phyloP scores from a whole-genome alignment of 2,329 filamentous ascomycete genomes.

The Penicillium palitans region DNA sequence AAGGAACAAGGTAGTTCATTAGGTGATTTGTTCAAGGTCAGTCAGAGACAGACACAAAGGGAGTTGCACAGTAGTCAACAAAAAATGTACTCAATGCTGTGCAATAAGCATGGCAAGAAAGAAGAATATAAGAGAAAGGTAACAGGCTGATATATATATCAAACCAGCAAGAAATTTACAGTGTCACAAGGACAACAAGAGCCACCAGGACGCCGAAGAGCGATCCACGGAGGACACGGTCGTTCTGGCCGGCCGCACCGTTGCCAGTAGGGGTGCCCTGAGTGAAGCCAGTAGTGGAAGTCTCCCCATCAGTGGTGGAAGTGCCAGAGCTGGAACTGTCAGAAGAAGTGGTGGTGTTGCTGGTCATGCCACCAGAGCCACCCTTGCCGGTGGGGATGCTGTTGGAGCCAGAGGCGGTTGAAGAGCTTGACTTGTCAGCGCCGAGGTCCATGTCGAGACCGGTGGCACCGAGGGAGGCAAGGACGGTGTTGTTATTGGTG shows the following conservation, averaged over 20 bases:
- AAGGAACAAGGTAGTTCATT: slow-evolving; percentile 16
- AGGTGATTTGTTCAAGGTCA: slow-evolving; percentile 19
- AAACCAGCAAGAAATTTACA: slow-evolving; percentile 34
- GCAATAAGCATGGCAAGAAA: slow-evolving; percentile 16
- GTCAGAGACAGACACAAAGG: slow-evolving; percentile 17
- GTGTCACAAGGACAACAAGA: slow-evolving; percentile 46
- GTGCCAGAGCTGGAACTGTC: slow-evolving; percentile 12
- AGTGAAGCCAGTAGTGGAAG: slow-evolving; percentile 32
- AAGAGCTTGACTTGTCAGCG: slow-evolving; percentile 8
- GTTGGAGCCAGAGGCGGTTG: slow-evolving; percentile 20
- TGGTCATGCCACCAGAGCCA: slow-evolving; percentile 29
- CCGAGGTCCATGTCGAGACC: slow-evolving; percentile 66
- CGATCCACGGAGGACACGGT: slow-evolving; percentile 46
- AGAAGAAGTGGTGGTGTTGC: slow-evolving; percentile 10
- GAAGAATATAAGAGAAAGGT: slow-evolving; percentile 8
- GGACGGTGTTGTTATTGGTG: slow-evolving; percentile 70
- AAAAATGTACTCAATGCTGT: slow-evolving; percentile 26
- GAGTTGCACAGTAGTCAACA: slow-evolving; percentile 10
- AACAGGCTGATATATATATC: slow-evolving; percentile 6
- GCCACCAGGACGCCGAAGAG: slow-evolving; percentile 51
- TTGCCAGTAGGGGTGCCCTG: slow-evolving; percentile 29
- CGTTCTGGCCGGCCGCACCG: slow-evolving; percentile 37
- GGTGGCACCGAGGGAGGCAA: slow-evolving; percentile 78
- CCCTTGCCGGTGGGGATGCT: slow-evolving; percentile 37
- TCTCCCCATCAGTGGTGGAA: slow-evolving; percentile 15